A percentile compares a stretch with the other conserved stretches of the same genome.
Evolutionary conservation across 1,284 basidiomycete species (phyloP).

Genomic region (Sphaerobolus stellatus): DNA sequence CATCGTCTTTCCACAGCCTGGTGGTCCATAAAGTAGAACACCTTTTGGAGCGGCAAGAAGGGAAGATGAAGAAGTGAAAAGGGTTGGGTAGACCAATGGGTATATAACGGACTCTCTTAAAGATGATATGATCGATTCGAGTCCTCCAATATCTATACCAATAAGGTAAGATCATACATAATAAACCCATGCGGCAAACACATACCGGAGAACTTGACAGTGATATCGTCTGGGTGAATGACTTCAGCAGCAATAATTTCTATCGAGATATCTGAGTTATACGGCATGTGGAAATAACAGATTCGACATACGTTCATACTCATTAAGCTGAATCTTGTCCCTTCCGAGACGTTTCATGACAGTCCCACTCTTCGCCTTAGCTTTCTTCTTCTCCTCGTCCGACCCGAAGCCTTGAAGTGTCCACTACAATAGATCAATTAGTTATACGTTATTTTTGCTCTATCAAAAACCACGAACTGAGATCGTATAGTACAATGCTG

Average conservation of each 20-base stretch:
- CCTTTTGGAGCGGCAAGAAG: slow-evolving; percentile 76
- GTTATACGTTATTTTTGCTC: neutral
- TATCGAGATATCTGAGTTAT: slow-evolving; percentile 28
- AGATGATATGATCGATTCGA: slow-evolving; percentile 89
- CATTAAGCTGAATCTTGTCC: slow-evolving; percentile 66
- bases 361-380: slow-evolving; percentile 69
- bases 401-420: slow-evolving; percentile 45
- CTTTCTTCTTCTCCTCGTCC: slow-evolving; percentile 56
- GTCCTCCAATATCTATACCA: slow-evolving; percentile 83
- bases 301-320: slow-evolving; percentile 70
- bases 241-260: slow-evolving; percentile 81
- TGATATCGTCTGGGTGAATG: slow-evolving; percentile 84
- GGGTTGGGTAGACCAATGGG: slow-evolving; percentile 87
- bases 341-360: slow-evolving; percentile 75
- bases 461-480: slow-evolving; percentile 35
- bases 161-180: neutral
- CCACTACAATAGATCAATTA: slow-evolving; percentile 35
- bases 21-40: slow-evolving; percentile 86
- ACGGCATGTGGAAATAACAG: neutral
- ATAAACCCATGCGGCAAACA: slow-evolving; percentile 5
- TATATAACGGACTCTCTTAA: slow-evolving; percentile 96
- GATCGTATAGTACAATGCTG: slow-evolving; percentile 51
- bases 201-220: slow-evolving; percentile 69
- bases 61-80: slow-evolving; percentile 77
- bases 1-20: slow-evolving; percentile 95